Evolutionary conservation across 1,139 yeast genomes (phyloP).

Genomic region (Pichia sp.): DNA sequence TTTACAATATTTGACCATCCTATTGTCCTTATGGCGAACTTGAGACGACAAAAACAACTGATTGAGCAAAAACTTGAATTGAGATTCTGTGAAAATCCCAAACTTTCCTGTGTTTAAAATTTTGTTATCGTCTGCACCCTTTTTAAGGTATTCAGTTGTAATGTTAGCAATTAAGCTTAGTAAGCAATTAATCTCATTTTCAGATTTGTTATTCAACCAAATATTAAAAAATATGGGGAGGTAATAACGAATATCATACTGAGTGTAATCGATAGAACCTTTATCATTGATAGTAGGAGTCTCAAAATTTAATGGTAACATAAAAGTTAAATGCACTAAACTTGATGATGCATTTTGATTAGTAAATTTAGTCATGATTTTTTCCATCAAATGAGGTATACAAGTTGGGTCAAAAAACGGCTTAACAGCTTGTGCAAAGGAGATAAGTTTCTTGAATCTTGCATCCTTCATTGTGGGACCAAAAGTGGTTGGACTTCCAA

Average conservation of each 20-base stretch:
- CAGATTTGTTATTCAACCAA: conserved; percentile 61
- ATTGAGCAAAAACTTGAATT: conserved; percentile 53
- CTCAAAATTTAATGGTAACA: conserved; percentile 38
- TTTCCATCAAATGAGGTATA: conserved; percentile 28
- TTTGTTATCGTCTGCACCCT: conserved; percentile 29
- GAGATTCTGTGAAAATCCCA: conserved; percentile 61
- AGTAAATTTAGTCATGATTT: conserved; percentile 39
- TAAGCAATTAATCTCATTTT: conserved; percentile 59
- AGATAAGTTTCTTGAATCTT: conserved; percentile 31
- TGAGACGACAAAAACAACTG: conserved; percentile 41
- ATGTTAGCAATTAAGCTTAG: conserved; percentile 61
- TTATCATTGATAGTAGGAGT: conserved; percentile 14
- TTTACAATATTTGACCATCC: conserved; percentile 24
- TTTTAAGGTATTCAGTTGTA: conserved; percentile 42
- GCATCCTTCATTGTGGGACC: conserved; percentile 32
- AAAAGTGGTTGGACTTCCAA: conserved; percentile 40
- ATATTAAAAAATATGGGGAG: conserved; percentile 63
- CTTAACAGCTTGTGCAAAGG: conserved; percentile 33
- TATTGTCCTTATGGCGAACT: conserved; percentile 22
- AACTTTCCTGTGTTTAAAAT: conserved; percentile 33
- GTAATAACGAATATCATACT: conserved; percentile 45
- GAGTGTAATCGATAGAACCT: conserved; percentile 26
- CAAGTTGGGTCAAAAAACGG: conserved; percentile 31
- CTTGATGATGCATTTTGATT: conserved; percentile 52
- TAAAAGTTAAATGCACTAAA: conserved; percentile 46